These are phyloP conservation scores for Fusarium tanahbumbuense DNA, from an alignment of 2,329 filamentous ascomycete species.

Conservation along the genomic window DNA sequence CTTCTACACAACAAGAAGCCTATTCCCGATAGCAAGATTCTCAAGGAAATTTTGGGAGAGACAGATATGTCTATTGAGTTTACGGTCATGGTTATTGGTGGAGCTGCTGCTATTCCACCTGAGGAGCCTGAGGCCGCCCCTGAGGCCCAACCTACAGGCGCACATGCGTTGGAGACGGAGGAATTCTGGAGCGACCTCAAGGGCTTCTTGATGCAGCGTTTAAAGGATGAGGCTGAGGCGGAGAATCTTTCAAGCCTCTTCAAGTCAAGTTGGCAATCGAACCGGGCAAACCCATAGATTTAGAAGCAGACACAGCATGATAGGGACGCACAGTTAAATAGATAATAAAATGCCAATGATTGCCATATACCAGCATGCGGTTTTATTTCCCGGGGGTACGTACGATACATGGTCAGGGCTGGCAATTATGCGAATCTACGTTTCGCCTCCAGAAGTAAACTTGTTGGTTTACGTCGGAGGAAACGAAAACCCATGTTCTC, in stretches of 20 bases:
- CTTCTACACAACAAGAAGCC: slow-evolving; percentile 90
- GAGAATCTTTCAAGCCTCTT: slow-evolving; percentile 75
- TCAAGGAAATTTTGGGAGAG: slow-evolving; percentile 76
- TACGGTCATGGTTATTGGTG: slow-evolving; percentile 88
- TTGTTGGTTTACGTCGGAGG: slow-evolving; percentile 28
- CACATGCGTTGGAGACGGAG: slow-evolving; percentile 72
- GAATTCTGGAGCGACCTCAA: slow-evolving; percentile 90
- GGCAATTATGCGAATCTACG: slow-evolving; percentile 47
- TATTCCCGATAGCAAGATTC: slow-evolving; percentile 77
- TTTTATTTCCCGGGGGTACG: slow-evolving; percentile 46
- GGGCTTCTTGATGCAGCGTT: slow-evolving; percentile 81
- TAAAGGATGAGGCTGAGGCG: slow-evolving; percentile 76
- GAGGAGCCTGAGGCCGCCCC: slow-evolving; percentile 53
- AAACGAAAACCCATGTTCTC: slow-evolving; percentile 37
- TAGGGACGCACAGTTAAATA: slow-evolving; percentile 29
- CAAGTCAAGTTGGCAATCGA: slow-evolving; percentile 74
- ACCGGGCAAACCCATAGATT: slow-evolving; percentile 47
- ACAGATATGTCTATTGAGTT: slow-evolving; percentile 72
- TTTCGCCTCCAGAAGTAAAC: slow-evolving; percentile 44
- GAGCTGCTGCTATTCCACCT: slow-evolving; percentile 61
- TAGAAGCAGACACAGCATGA: slow-evolving; percentile 18
- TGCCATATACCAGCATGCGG: slow-evolving; percentile 48
- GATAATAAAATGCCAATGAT: slow-evolving; percentile 36
- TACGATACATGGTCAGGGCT: slow-evolving; percentile 49
- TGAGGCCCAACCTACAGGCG: slow-evolving; percentile 55